A percentile compares a stretch with the other conserved stretches of the same genome.
Conservation (phyloP, 345 rosid species). For the Lepidium sativum region DNA sequence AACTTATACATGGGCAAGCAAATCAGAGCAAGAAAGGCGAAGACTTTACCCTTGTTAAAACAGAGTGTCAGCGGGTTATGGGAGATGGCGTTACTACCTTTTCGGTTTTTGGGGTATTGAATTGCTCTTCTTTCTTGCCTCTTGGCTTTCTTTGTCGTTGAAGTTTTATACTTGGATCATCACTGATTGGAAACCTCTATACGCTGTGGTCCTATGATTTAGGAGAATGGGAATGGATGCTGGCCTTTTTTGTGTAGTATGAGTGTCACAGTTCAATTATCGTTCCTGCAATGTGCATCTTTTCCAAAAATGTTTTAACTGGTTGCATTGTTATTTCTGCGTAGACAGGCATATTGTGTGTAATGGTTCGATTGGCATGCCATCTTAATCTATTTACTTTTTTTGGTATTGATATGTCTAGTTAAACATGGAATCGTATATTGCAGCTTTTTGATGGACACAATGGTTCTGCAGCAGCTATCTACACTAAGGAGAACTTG, state of each 20-base stretch:
- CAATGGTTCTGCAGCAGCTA: slow-evolving; percentile 95
- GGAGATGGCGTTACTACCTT: slow-evolving; percentile 81
- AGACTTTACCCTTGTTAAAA: slow-evolving; percentile 66
- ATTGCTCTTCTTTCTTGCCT: background rate
- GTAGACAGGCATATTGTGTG: background rate
- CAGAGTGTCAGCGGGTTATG: slow-evolving; percentile 67
- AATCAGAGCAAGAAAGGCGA: slow-evolving; percentile 97
- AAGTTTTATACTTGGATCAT: background rate
- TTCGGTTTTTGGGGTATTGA: slow-evolving; percentile 75
- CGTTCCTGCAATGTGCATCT: background rate
- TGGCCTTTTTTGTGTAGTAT: background rate
- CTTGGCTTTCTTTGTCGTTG: background rate
- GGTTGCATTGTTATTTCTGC: background rate
- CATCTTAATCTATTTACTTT: background rate
- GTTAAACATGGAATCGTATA: background rate
- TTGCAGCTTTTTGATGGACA: slow-evolving; percentile 98
- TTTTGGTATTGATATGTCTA: background rate
- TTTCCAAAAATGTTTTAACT: background rate
- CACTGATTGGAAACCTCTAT: background rate
- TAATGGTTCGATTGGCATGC: background rate
- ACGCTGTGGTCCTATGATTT: background rate
- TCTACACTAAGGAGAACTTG: slow-evolving; percentile 88
- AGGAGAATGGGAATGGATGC: background rate
- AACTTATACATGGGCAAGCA: slow-evolving; percentile 68
- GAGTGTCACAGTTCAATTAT: no score